Base-by-base conservation (phyloP, 2,329 filamentous ascomycete genomes). In the Xylariaceae sp. region DNA sequence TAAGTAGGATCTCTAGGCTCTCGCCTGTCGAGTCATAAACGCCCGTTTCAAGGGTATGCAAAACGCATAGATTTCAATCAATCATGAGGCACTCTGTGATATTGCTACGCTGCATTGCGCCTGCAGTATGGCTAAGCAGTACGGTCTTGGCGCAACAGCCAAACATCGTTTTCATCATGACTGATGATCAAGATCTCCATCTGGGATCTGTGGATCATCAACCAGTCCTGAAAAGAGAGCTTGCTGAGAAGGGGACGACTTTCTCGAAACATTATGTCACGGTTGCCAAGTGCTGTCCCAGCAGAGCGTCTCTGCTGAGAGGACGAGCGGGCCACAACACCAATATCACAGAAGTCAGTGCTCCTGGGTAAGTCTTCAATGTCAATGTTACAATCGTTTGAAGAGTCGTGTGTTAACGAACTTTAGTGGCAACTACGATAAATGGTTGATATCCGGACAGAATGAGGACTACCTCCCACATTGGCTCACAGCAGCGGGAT, bases 341-440 rank as follows among this genome's bases (percentile, higher is more conserved):
- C 1, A 67, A 67, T 39, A 58, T 63, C 6, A 66, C 65, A 0
- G 48, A 66, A 40, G 61, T 67, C 7, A 39, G 73, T 33, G 70
- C 70, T 18, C 60, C 60, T 12, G 58, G 61, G 58, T 61, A 33
- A 42, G 59, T 58, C 27, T 12, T 11, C 15, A 3, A 44, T 44
- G 14, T 3, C 27, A 27, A 5, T 27, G 3, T 32, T 18, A 38
- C 17, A 43, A 30, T 5, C 9, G 19, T 12, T 10, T 22, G 2
- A 12, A 45, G 10, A 5, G 14, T 31, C 31, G 30, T 12, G 41
- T n/a, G 30, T 18, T 51, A 22, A 51, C 44, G 2, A 42, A 18
- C 18, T 10, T 3, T 19, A 61, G 58, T 18, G 59, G 60, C 19
- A 70, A 70, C 12, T 75, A 72, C 50, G 69, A 72, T 10, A 75